A percentile compares a stretch with the other conserved stretches of the same genome.
Evolutionary conservation across 1,139 yeast genomes (phyloP).

Genomic region (Barnettozyma hawaiiensis): DNA sequence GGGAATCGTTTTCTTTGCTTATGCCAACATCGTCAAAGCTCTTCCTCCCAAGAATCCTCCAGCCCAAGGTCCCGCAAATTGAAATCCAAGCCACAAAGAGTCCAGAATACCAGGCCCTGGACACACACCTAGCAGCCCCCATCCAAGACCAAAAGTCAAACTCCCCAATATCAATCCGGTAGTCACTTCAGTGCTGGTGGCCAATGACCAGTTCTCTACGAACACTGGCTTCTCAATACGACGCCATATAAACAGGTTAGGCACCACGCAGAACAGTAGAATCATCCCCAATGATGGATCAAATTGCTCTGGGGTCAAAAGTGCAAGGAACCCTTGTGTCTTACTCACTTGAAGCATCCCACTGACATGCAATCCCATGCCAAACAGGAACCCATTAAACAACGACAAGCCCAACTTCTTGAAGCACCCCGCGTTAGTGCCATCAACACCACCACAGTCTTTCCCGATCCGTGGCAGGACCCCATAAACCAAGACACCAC

Average conservation of each 20-base stretch:
- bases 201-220: slow-evolving; percentile 19
- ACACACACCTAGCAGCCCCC: slow-evolving; percentile 44
- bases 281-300: slow-evolving; percentile 43
- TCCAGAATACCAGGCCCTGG: slow-evolving; percentile 39
- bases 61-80: slow-evolving; percentile 1
- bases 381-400: slow-evolving; percentile 36
- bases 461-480: slow-evolving; percentile 26
- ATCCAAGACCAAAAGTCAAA: slow-evolving; percentile 39
- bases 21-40: neutral
- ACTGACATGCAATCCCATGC: slow-evolving; percentile 38
- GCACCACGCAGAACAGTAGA: slow-evolving; percentile 36
- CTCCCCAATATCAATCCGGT: slow-evolving; percentile 34
- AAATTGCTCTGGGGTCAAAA: slow-evolving; percentile 31
- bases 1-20: too few species aligned
- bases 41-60: neutral
- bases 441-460: neutral
- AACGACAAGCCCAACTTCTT: slow-evolving; percentile 28
- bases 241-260: slow-evolving; percentile 35
- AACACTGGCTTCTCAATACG: slow-evolving; percentile 25
- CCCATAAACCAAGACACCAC: slow-evolving; percentile 23
- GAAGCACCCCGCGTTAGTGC: too few species aligned
- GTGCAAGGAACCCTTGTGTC: slow-evolving; percentile 40
- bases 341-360: slow-evolving; percentile 42
- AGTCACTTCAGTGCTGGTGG: slow-evolving; percentile 24
- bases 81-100: slow-evolving; percentile 9